Percentiles rank a stretch among this genome's conserved stretches.
Evolutionary conservation across 306 rosid genomes (phyloP).

Genomic region (Datisca glomerata): DNA sequence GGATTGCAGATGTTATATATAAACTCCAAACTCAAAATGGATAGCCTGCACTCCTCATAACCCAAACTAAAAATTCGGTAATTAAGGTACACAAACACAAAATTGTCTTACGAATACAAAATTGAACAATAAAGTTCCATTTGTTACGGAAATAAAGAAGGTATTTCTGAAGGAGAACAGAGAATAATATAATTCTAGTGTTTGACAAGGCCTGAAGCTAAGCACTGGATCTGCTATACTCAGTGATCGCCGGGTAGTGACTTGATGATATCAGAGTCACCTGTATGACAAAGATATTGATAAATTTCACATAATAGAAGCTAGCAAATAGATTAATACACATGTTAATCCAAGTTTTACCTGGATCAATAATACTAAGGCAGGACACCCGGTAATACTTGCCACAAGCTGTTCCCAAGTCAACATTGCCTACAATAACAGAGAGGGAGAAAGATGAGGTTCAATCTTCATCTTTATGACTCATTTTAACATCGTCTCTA

Average conservation of each 20-base stretch:
- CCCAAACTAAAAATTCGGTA: too few relatives aligned
- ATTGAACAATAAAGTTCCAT: neutral
- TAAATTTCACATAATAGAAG: too few relatives aligned
- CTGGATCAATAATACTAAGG: constrained; percentile 18
- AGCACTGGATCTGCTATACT: neutral
- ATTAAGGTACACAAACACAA: too few relatives aligned
- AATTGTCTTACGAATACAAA: too few relatives aligned
- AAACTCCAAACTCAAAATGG: too few relatives aligned
- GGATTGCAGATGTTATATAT: too few relatives aligned
- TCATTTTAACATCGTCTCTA: too few relatives aligned
- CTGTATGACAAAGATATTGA: too few relatives aligned
- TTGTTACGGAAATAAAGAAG: neutral
- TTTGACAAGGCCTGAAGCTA: neutral
- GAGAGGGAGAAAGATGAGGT: too few relatives aligned
- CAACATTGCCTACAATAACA: constrained; percentile 13
- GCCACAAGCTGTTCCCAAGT: constrained; percentile 15
- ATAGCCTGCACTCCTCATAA: too few relatives aligned
- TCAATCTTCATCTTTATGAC: too few relatives aligned
- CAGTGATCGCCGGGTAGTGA: neutral
- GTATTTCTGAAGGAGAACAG: neutral
- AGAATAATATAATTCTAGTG: neutral
- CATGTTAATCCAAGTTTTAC: neutral
- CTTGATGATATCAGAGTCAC: neutral
- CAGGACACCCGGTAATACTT: constrained; percentile 14
- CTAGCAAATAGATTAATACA: neutral